Conservation (phyloP, 2,329 filamentous ascomycete genomes). For the Diaporthe nobilis region DNA sequence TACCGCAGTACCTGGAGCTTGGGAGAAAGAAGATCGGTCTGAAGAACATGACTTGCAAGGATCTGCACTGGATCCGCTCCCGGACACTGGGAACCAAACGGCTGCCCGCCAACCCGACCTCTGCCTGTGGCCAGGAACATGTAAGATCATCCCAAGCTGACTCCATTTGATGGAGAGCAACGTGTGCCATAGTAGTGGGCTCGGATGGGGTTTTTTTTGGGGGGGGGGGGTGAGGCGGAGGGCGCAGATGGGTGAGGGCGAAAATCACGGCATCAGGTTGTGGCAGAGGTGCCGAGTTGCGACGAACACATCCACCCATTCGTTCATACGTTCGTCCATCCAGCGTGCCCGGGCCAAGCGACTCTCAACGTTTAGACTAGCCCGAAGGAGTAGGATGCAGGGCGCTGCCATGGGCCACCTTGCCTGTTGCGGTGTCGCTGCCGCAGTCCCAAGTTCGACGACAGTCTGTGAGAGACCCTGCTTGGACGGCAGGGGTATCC, state of each 20-base stretch:
- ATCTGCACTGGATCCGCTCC: constrained; percentile 36
- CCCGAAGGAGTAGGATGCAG: constrained; percentile 23
- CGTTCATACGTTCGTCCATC: constrained; percentile 4
- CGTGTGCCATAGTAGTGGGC: constrained; percentile 3
- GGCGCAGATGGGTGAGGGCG: neutral
- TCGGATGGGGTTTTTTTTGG: neutral
- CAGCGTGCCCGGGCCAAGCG: constrained; percentile 33
- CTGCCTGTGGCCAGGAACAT: constrained; percentile 31
- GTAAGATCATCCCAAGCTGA: constrained; percentile 38
- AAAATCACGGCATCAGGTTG: neutral
- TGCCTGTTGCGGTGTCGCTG: constrained; percentile 48
- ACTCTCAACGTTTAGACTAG: constrained; percentile 37
- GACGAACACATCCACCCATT: constrained; percentile 36
- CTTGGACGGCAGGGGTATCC: constrained; percentile 51
- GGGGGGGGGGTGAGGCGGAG: neutral
- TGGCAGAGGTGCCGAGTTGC: constrained; percentile 39
- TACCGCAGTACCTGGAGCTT: constrained; percentile 12
- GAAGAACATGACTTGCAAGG: constrained; percentile 39
- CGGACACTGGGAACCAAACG: constrained; percentile 35
- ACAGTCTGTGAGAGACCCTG: constrained; percentile 51
- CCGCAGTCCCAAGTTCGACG: constrained; percentile 47
- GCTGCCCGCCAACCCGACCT: constrained; percentile 37
- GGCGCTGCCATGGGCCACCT: constrained; percentile 46
- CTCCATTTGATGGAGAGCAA: constrained; percentile 9
- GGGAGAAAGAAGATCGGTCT: constrained; percentile 28